Evolutionary conservation across 352 stramenopile species (phyloP).

Genomic region (Globisporangium perplexum): DNA sequence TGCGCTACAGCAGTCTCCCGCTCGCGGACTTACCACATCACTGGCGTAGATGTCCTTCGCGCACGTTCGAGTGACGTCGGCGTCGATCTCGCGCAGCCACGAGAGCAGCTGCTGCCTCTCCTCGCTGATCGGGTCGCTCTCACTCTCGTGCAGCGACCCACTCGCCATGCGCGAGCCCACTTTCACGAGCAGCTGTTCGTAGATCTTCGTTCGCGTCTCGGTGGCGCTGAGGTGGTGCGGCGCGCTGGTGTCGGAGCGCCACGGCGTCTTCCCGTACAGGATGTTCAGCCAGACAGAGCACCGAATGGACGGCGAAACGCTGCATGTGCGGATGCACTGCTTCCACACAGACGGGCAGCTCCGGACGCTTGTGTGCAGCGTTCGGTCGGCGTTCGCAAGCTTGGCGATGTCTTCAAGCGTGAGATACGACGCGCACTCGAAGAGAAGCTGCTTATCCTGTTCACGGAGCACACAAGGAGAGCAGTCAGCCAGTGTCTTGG

Average conservation of each 20-base stretch:
- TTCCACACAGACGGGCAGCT: conserved; percentile 64
- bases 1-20: not conserved
- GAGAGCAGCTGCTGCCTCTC: conserved; percentile 47
- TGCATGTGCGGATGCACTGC: conserved; percentile 54
- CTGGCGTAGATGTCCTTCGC: conserved; percentile 45
- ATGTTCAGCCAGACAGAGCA: conserved; percentile 61
- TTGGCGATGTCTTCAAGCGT: conserved; percentile 37
- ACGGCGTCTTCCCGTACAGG: conserved; percentile 56
- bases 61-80: conserved; percentile 73
- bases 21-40: conserved; percentile 14
- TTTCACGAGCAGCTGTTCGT: conserved; percentile 61
- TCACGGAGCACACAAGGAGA: not conserved
- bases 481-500: not conserved
- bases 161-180: conserved; percentile 39
- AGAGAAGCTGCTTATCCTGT: conserved; percentile 28
- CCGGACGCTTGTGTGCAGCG: conserved; percentile 10
- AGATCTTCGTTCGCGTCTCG: conserved; percentile 42
- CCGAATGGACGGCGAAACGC: conserved; percentile 35
- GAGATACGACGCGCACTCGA: conserved; percentile 39
- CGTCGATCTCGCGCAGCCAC: conserved; percentile 80
- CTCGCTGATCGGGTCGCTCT: conserved; percentile 16
- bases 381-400: conserved; percentile 25
- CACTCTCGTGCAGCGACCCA: conserved; percentile 4
- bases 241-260: conserved; percentile 24
- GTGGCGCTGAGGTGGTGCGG: conserved; percentile 37